phyloP scores from a whole-genome alignment of 2,329 filamentous ascomycete species.

The Diaporthe amygdali region DNA sequence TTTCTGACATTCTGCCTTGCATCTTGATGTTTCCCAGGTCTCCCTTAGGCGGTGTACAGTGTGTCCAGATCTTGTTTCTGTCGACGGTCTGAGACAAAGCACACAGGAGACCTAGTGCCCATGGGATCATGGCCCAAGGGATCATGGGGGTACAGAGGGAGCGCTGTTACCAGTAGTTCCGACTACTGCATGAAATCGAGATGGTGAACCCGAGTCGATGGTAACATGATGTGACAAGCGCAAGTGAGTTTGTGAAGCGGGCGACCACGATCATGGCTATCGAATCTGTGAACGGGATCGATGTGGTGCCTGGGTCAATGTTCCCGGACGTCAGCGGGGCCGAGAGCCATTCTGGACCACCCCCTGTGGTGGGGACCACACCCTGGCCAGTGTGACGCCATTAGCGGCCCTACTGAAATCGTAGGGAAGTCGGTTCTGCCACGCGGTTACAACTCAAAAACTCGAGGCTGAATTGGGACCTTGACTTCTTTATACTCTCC shows the following conservation, averaged over 20 bases:
- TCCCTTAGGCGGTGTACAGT: not conserved
- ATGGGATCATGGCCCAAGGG: not conserved
- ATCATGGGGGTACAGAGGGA: not conserved
- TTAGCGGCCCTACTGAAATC: not conserved
- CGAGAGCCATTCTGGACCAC: not conserved
- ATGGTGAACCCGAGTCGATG: not conserved
- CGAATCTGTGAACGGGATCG: not conserved
- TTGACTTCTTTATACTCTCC: not conserved
- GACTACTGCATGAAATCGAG: slow-evolving; percentile 7
- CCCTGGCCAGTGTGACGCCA: slow-evolving; percentile 10
- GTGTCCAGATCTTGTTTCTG: not conserved
- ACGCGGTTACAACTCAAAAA: not conserved
- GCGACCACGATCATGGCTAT: not conserved
- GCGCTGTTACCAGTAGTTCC: not conserved
- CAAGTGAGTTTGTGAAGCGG: not conserved
- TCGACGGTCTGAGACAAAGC: not conserved
- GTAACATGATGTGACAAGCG: not conserved
- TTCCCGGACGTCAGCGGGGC: not conserved
- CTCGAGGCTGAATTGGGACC: not conserved
- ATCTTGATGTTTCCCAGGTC: not conserved
- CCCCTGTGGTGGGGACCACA: not conserved
- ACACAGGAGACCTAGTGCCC: too few species aligned
- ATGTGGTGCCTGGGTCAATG: not conserved
- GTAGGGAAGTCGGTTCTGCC: not conserved
- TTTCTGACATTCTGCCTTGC: too few species aligned